A percentile compares a stretch with the other conserved stretches of the same genome.
Conservation (phyloP, 163 green algal genomes). For the Scenedesmus sp. region DNA sequence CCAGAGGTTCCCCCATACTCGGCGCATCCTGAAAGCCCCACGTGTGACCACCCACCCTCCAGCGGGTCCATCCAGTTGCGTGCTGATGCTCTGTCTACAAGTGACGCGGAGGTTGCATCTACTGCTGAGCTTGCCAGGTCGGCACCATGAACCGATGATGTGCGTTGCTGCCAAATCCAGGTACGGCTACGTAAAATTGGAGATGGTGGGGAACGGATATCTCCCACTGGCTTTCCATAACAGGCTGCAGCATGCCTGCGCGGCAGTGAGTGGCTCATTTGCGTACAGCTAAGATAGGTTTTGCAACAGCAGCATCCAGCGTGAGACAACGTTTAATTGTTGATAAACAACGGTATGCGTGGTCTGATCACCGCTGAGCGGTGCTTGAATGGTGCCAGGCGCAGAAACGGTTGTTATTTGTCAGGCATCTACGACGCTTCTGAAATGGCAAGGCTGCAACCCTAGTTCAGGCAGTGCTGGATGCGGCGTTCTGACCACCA, state of each 20-base stretch:
- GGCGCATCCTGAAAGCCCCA: no score
- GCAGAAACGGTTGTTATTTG: no score
- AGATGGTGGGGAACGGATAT: background rate
- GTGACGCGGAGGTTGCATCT: background rate
- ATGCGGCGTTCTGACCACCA: no score
- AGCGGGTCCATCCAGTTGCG: background rate
- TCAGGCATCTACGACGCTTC: no score
- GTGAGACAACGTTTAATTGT: no score
- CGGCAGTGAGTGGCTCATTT: background rate
- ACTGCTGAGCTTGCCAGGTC: background rate
- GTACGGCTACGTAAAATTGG: background rate
- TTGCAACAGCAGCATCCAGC: no score
- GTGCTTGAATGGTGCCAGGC: no score
- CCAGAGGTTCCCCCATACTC: background rate
- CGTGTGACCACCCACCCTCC: background rate
- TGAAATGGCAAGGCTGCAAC: no score
- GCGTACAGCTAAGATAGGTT: background rate
- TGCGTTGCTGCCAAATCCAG: background rate
- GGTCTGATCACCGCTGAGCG: no score
- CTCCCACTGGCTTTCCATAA: background rate
- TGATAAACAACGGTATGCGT: no score
- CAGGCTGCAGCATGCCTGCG: background rate
- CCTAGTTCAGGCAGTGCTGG: no score
- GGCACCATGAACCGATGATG: background rate
- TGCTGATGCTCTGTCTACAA: background rate